phyloP scores from a whole-genome alignment of 345 rosid species.

The Salix purpurea region DNA sequence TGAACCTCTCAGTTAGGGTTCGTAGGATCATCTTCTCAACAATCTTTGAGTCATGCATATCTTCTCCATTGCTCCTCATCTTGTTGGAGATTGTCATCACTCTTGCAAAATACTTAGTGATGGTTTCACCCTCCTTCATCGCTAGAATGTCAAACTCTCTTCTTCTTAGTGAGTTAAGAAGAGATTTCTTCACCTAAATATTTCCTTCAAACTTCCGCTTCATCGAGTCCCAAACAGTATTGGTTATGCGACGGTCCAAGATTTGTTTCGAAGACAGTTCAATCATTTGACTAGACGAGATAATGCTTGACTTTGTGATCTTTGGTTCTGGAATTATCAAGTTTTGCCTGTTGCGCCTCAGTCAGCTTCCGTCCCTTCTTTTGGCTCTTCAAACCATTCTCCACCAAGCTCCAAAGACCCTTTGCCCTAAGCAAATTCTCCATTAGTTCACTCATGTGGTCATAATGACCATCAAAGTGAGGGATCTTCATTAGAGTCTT shows the following conservation, averaged over 20 bases:
- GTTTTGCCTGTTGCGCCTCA: background rate
- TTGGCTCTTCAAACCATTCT: background rate
- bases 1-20: background rate
- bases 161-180: background rate
- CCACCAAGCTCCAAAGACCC: constrained; percentile 3
- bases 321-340: background rate
- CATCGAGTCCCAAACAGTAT: background rate
- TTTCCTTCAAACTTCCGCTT: background rate
- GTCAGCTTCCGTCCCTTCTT: background rate
- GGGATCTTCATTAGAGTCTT: background rate
- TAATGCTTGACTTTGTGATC: background rate
- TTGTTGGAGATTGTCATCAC: background rate
- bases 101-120: background rate
- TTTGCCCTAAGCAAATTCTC: constrained; percentile 10
- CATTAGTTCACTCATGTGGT: constrained; percentile 12
- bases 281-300: constrained; percentile 6
- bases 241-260: constrained; percentile 13
- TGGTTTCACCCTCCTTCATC: background rate
- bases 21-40: too few species aligned
- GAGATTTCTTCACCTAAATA: too few species aligned
- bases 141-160: background rate
- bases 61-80: background rate
- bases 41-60: background rate
- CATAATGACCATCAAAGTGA: background rate
- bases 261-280: constrained; percentile 2